A percentile compares a stretch with the other conserved stretches of the same genome.
These are phyloP conservation scores for Xenoacremonium recifei DNA, from an alignment of 2,329 filamentous ascomycete genomes.

Conservation along the genomic window DNA sequence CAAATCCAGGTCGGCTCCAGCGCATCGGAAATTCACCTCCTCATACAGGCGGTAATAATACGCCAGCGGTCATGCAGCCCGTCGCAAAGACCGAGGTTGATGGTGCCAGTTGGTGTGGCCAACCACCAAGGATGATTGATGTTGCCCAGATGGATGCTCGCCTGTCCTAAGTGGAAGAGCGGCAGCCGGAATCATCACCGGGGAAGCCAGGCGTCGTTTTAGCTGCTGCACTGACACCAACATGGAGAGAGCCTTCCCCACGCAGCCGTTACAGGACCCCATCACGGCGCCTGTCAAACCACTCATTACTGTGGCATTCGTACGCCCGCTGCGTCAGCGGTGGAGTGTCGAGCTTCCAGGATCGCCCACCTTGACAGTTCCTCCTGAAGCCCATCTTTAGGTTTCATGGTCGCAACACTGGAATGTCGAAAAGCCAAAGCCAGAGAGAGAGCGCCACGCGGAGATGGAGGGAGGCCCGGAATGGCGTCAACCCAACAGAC, in stretches of 20 bases:
- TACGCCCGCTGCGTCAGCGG: conserved; percentile 21
- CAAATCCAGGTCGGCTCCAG: too few relatives aligned
- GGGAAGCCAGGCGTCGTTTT: background rate
- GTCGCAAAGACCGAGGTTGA: too few relatives aligned
- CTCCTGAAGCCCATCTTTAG: background rate
- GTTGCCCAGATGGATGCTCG: too few relatives aligned
- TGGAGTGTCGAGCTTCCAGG: too few relatives aligned
- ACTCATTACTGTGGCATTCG: conserved; percentile 7
- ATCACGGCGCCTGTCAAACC: background rate
- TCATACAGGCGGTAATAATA: too few relatives aligned
- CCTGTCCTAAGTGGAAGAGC: background rate
- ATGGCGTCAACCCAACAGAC: background rate
- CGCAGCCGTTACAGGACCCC: background rate
- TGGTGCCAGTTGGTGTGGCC: too few relatives aligned
- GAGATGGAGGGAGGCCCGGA: too few relatives aligned
- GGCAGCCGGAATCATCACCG: background rate
- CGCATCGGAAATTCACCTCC: too few relatives aligned
- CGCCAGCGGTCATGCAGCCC: too few relatives aligned
- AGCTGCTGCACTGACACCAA: background rate
- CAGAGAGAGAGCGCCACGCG: background rate
- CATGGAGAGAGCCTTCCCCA: background rate
- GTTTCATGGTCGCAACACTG: background rate
- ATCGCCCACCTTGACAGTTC: too few relatives aligned
- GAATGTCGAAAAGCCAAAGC: background rate
- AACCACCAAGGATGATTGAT: too few relatives aligned